Conservation (phyloP, 176 grass and related monocot species). For the Pharus latifolius region DNA sequence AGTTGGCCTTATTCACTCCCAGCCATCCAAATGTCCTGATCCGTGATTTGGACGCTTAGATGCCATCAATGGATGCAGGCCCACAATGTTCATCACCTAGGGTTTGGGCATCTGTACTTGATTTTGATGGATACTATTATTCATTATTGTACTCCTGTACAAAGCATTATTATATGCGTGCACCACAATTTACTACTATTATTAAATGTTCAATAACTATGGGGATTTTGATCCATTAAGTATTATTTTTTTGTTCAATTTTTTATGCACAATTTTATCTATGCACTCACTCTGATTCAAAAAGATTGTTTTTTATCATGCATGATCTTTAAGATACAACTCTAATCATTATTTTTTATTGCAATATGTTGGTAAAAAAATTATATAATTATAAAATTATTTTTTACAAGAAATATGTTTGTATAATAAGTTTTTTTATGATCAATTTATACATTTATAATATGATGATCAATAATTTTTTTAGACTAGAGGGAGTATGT, state of each 20-base stretch:
- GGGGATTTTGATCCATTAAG: background rate
- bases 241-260: background rate
- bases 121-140: background rate
- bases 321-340: no score
- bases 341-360: no score
- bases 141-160: background rate
- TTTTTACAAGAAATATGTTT: no score
- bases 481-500: no score
- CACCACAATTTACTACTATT: background rate
- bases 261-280: background rate
- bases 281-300: no score
- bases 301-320: no score
- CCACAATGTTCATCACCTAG: background rate
- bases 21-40: background rate
- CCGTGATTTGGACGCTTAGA: background rate
- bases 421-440: no score
- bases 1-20: background rate
- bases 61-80: constrained; percentile 10
- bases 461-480: no score
- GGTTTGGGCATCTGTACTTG: constrained; percentile 15
- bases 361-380: no score
- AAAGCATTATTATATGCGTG: background rate
- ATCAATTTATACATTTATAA: no score
- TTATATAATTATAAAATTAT: no score
- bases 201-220: background rate